These are phyloP conservation scores for Lumnitzera racemosa DNA, from an alignment of 345 rosid genomes.

Conservation along the genomic window DNA sequence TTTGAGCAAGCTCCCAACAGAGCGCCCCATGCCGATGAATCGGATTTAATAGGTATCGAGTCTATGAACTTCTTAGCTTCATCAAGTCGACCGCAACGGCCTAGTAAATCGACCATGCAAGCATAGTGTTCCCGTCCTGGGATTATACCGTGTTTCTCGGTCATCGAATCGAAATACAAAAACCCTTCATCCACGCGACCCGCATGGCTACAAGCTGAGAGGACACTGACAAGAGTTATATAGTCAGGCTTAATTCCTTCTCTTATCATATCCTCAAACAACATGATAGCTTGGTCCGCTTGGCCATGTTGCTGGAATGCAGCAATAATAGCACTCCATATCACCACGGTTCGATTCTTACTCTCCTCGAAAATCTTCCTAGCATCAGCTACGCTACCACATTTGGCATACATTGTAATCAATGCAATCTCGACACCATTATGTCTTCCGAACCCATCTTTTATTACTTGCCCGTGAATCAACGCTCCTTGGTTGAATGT, in stretches of 20 bases:
- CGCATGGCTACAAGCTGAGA: slow-evolving; percentile 37
- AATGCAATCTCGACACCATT: slow-evolving; percentile 22
- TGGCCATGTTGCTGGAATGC: slow-evolving; percentile 41
- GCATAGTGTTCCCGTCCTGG: slow-evolving; percentile 39
- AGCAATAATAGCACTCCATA: slow-evolving; percentile 36
- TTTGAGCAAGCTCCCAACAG: slow-evolving; percentile 35
- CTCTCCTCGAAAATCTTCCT: slow-evolving; percentile 21
- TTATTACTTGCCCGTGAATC: slow-evolving; percentile 30
- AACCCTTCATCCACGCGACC: slow-evolving; percentile 29
- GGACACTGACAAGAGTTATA: slow-evolving; percentile 26
- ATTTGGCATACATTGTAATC: slow-evolving; percentile 42
- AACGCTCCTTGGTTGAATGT: slow-evolving; percentile 22
- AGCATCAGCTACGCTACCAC: slow-evolving; percentile 29
- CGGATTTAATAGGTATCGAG: slow-evolving; percentile 27
- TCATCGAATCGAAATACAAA: slow-evolving; percentile 35
- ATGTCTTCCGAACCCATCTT: slow-evolving; percentile 22
- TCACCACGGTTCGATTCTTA: slow-evolving; percentile 26
- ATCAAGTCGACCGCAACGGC: slow-evolving; percentile 31
- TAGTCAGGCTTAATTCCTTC: slow-evolving; percentile 30
- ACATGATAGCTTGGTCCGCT: slow-evolving; percentile 21
- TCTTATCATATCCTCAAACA: slow-evolving; percentile 30
- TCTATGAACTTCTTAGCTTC: slow-evolving; percentile 31
- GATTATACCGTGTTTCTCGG: slow-evolving; percentile 19
- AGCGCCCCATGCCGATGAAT: slow-evolving; percentile 32
- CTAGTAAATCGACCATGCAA: slow-evolving; percentile 42